A percentile compares a stretch with the other conserved stretches of the same genome.
Evolutionary conservation across 768 basidiomycete genomes (phyloP).

Genomic region (Pleurotus cornucopiae): DNA sequence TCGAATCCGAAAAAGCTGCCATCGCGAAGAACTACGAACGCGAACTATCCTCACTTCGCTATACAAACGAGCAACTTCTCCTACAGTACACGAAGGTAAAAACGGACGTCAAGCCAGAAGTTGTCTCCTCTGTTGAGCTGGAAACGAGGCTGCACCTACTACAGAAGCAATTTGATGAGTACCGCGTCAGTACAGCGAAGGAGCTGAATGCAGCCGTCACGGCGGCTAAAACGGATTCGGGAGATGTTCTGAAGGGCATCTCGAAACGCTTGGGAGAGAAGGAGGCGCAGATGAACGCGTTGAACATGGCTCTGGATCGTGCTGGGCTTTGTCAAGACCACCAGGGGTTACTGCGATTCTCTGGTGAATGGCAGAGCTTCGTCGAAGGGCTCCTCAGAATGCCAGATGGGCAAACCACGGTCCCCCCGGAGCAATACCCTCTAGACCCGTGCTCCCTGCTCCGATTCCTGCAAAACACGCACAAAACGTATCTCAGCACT

Average conservation of each 20-base stretch:
- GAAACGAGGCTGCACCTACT: background rate
- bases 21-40: background rate
- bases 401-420: background rate
- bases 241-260: background rate
- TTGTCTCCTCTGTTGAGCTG: background rate
- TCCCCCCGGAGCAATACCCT: slow-evolving; percentile 1
- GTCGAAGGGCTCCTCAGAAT: background rate
- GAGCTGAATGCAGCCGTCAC: background rate
- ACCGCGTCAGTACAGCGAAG: background rate
- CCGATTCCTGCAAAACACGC: background rate
- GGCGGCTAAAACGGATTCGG: background rate
- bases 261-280: slow-evolving; percentile 1
- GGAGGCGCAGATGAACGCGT: background rate
- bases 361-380: slow-evolving; percentile 4
- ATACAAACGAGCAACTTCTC: background rate
- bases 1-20: slow-evolving; percentile 16
- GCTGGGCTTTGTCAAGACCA: background rate
- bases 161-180: background rate
- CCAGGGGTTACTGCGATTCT: background rate
- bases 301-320: background rate
- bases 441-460: slow-evolving; percentile 1
- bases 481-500: slow-evolving; percentile 3
- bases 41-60: background rate
- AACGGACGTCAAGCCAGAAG: background rate
- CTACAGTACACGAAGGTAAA: background rate